These are phyloP conservation scores for Periconia sp. DNA, from an alignment of 2,329 filamentous ascomycete genomes.

Conservation along the genomic window DNA sequence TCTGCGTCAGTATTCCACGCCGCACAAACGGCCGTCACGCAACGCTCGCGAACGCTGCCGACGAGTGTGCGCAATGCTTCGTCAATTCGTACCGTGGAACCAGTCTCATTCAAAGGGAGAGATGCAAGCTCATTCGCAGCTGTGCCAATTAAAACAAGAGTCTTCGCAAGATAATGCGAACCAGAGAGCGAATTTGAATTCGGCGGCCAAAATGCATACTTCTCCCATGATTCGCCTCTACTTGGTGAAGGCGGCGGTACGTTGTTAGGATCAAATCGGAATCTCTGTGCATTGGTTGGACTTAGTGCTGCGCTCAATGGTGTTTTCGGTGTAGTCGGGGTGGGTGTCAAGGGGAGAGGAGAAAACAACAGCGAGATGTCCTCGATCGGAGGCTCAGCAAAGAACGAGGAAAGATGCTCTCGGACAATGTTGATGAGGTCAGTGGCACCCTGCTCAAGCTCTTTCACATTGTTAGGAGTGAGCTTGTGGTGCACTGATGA, in stretches of 20 bases:
- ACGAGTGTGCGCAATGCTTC: constrained; percentile 81
- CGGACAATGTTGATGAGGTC: constrained; percentile 86
- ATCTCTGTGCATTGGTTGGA: constrained; percentile 70
- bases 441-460: constrained; percentile 77
- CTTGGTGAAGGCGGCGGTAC: constrained; percentile 75
- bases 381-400: constrained; percentile 85
- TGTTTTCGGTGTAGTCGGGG: constrained; percentile 64
- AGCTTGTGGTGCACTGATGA: constrained; percentile 83
- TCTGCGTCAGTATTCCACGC: constrained; percentile 95
- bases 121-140: constrained; percentile 85
- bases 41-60: constrained; percentile 79
- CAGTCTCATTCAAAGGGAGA: constrained; percentile 68
- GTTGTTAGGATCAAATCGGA: constrained; percentile 79
- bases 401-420: constrained; percentile 80
- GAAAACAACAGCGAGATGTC: constrained; percentile 89
- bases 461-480: constrained; percentile 70
- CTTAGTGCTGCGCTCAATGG: constrained; percentile 61
- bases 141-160: constrained; percentile 81
- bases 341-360: constrained; percentile 73
- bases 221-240: constrained; percentile 89
- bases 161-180: constrained; percentile 86
- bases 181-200: constrained; percentile 90
- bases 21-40: constrained; percentile 81
- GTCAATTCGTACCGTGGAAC: constrained; percentile 55
- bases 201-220: constrained; percentile 92